A percentile compares a stretch with the other conserved stretches of the same genome.
phyloP scores from a whole-genome alignment of 2,329 filamentous ascomycete species.

The Bertia moriformis region DNA sequence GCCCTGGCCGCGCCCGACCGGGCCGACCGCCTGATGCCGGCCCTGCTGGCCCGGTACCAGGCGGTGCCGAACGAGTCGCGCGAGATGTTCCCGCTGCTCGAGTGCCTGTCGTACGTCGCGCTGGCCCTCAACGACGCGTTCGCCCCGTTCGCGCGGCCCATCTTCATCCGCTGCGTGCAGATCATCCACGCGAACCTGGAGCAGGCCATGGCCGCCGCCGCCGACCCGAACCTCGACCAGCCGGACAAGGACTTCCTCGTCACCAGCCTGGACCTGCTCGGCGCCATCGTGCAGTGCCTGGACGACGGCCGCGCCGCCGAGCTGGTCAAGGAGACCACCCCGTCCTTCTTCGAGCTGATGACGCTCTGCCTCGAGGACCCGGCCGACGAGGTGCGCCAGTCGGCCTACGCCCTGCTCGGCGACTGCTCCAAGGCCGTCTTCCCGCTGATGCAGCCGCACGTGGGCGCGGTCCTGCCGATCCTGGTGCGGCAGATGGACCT shows the following conservation, averaged over 20 bases:
- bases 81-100: conserved; percentile 87
- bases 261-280: conserved; percentile 83
- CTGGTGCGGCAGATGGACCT: conserved; percentile 80
- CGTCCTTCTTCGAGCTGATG: conserved; percentile 79
- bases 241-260: conserved; percentile 96
- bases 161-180: conserved; percentile 76
- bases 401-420: conserved; percentile 83
- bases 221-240: conserved; percentile 54
- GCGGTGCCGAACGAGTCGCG: conserved; percentile 76
- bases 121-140: conserved; percentile 73
- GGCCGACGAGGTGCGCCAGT: conserved; percentile 86
- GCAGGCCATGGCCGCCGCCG: conserved; percentile 56
- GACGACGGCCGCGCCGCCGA: conserved; percentile 59
- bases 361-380: conserved; percentile 84
- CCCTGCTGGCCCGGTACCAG: conserved; percentile 76
- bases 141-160: conserved; percentile 68
- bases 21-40: conserved; percentile 77
- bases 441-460: conserved; percentile 58
- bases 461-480: conserved; percentile 62
- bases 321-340: conserved; percentile 62
- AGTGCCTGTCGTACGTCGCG: conserved; percentile 88
- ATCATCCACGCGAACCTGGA: conserved; percentile 88
- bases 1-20: conserved; percentile 68
- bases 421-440: conserved; percentile 92
- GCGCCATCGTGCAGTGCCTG: conserved; percentile 82